Percentiles rank a stretch among this genome's conserved stretches.
phyloP scores from a whole-genome alignment of 495 filamentous ascomycete genomes.

The Lindgomyces ingoldianus region DNA sequence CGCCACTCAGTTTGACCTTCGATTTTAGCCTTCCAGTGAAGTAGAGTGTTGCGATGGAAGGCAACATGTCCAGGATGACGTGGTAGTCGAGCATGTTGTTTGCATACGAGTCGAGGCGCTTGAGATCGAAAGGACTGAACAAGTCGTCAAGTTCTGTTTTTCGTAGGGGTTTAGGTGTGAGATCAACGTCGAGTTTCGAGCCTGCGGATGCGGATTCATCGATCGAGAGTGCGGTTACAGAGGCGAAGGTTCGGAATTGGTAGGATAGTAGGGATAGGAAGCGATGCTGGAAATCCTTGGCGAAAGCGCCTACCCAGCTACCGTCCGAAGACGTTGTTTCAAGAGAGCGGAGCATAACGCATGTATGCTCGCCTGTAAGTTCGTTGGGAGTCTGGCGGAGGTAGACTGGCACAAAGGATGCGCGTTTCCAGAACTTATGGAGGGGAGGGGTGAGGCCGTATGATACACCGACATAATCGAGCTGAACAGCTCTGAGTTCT shows the following conservation, averaged over 20 bases:
- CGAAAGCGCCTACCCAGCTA: constrained; percentile 84
- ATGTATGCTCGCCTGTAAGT: constrained; percentile 94
- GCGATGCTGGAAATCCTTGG: constrained; percentile 87
- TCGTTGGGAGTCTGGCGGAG: constrained; percentile 95
- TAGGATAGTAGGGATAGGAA: constrained; percentile 88
- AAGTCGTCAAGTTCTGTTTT: constrained; percentile 72
- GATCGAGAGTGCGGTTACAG: constrained; percentile 79
- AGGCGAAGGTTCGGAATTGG: constrained; percentile 84
- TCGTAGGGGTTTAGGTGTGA: constrained; percentile 56
- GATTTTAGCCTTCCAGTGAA: constrained; percentile 73
- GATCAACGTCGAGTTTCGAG: constrained; percentile 59
- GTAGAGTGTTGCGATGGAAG: constrained; percentile 74
- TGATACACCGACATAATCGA: constrained; percentile 94
- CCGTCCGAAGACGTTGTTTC: constrained; percentile 57
- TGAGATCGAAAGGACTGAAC: constrained; percentile 90
- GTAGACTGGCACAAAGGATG: constrained; percentile 86
- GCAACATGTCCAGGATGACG: constrained; percentile 92
- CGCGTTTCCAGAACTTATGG: constrained; percentile 95
- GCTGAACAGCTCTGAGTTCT: constrained; percentile 73
- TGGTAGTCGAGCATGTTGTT: constrained; percentile 98
- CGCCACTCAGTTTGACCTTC: constrained; percentile 65
- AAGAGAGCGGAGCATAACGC: constrained; percentile 89
- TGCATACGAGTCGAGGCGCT: constrained; percentile 90
- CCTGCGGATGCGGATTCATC: constrained; percentile 80
- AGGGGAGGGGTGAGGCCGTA: constrained; percentile 87